Base-by-base conservation (phyloP, 352 stramenopile genomes). In the Globisporangium parvum region DNA sequence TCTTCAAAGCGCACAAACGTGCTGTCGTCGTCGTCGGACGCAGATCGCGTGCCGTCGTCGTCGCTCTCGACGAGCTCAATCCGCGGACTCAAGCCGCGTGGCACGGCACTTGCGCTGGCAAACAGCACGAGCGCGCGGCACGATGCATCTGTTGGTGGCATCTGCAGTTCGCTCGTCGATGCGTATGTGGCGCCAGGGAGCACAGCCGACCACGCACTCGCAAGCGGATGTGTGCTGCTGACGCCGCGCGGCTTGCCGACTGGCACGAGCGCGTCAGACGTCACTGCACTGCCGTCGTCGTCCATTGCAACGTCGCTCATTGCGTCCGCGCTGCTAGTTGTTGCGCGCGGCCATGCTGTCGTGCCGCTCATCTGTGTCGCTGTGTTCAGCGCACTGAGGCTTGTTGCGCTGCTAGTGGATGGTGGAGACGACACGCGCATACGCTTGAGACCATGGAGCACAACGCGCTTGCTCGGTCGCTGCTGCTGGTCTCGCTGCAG, bases 1-100 rank as follows among this genome's bases (percentile, higher is more conserved):
- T 91, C 80, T 64, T 91, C 80, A 23, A 91, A 91, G 9, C 80
- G 76, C 33, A 88, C 71, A 47, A 75, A 76, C 11, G 53, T 59
- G 21, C 73, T 28, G 14, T 52, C 45, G 5, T 44, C 26, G 4
- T 49, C 62, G 41, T 26, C 37, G 52, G 28, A 47, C 33, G 21
- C 17, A 18, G 33, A 5, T 60, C 62, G 40, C 39, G 14, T 15
- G 2, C 69, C 69, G 21, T 67, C 62, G 10, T 87, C 74, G 33
- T 78, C 71, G 42, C 54, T 69, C 17, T 81, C 69, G 0, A 88
- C 77, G 0, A 91, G 58, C 26, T 89, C 71, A 37, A 91, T 65
- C 6, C 62, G 56, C 11, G 81, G 73, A 47, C 42, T 21, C 2
- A 62, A 41, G 0, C 47, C 10, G 28, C 73, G 53, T 0, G 56